These are phyloP conservation scores for Podospora appendiculata DNA, from an alignment of 495 filamentous ascomycete species.

Conservation along the genomic window DNA sequence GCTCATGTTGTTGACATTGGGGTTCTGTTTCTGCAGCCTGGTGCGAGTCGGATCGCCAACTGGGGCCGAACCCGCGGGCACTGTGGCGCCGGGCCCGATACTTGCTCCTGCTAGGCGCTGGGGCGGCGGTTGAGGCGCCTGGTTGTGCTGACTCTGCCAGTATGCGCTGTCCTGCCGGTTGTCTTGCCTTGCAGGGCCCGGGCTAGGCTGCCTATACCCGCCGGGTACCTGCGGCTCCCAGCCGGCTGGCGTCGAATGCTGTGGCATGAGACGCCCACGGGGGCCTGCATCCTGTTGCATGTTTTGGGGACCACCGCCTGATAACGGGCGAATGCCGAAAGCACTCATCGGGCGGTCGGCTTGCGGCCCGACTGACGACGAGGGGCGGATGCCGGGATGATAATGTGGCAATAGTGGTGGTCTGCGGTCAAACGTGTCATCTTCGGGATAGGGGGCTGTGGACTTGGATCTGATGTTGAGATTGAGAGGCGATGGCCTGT, in stretches of 20 bases:
- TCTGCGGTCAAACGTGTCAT: conserved; percentile 28
- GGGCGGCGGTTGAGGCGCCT: conserved; percentile 4
- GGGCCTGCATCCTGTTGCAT: conserved; percentile 6
- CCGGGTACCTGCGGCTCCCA: conserved; percentile 38
- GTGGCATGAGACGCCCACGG: conserved; percentile 15
- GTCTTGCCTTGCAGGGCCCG: conserved; percentile 19
- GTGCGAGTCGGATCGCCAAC: conserved; percentile 21
- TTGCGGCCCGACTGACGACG: conserved; percentile 26
- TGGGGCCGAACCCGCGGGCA: conserved; percentile 9
- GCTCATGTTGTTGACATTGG: conserved; percentile 8
- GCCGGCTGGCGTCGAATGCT: conserved; percentile 21
- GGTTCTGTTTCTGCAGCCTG: conserved; percentile 31
- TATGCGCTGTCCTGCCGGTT: conserved; percentile 3
- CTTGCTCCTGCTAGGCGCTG: conserved; percentile 8
- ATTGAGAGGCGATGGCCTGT: conserved; percentile 38
- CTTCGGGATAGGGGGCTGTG: conserved; percentile 45
- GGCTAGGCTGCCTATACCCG: conserved; percentile 35
- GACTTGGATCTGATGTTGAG: conserved; percentile 26
- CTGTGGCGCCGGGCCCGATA: conserved; percentile 3
- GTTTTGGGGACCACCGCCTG: conserved; percentile 11
- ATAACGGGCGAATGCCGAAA: conserved; percentile 51
- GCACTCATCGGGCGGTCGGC: conserved; percentile 58
- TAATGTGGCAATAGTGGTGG: conserved; percentile 25
- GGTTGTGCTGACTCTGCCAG: conserved; percentile 2
- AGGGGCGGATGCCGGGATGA: conserved; percentile 29